phyloP scores from a whole-genome alignment of 1,139 yeast species.

The Lodderomyces parapsilosis region DNA sequence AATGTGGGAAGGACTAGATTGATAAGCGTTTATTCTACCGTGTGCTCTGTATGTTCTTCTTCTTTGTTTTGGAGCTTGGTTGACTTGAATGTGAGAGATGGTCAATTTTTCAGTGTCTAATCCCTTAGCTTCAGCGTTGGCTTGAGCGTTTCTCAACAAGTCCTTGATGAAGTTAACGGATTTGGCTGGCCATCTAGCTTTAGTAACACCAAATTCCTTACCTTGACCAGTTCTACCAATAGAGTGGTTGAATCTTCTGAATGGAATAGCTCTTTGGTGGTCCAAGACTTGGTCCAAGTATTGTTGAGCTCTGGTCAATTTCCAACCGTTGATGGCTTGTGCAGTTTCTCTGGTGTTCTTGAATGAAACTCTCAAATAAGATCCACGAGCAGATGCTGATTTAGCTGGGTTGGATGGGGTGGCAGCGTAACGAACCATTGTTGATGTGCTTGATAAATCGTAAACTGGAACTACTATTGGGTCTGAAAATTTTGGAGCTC shows the following conservation, averaged over 20 bases:
- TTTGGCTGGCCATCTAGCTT: conserved; percentile 99
- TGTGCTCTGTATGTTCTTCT: conserved; percentile 99
- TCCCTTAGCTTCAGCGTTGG: conserved; percentile 99
- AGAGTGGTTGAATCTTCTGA: conserved; percentile 96
- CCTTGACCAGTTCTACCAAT: conserved; percentile 99
- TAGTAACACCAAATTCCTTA: conserved; percentile 99
- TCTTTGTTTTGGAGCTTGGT: conserved; percentile 99
- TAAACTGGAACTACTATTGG: neutral
- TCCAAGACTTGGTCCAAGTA: conserved; percentile 96
- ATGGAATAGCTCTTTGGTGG: conserved; percentile 99
- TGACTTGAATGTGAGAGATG: conserved; percentile 98
- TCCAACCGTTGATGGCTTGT: conserved; percentile 98
- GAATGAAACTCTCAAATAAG: conserved; percentile 98
- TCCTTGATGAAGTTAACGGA: conserved; percentile 94
- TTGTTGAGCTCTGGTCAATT: conserved; percentile 90
- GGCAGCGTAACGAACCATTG: conserved; percentile 89
- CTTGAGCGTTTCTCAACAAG: conserved; percentile 94
- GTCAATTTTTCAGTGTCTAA: conserved; percentile 92
- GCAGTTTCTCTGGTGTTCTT: conserved; percentile 99
- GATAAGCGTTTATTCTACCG: conserved; percentile 99
- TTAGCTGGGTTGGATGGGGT: conserved; percentile 99
- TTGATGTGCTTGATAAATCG: conserved; percentile 7
- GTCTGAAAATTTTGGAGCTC: neutral
- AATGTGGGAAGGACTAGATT: conserved; percentile 98
- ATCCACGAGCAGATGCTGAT: conserved; percentile 99